phyloP scores from a whole-genome alignment of 1,139 yeast genomes.

The Debaryomycetaceae sp. region DNA sequence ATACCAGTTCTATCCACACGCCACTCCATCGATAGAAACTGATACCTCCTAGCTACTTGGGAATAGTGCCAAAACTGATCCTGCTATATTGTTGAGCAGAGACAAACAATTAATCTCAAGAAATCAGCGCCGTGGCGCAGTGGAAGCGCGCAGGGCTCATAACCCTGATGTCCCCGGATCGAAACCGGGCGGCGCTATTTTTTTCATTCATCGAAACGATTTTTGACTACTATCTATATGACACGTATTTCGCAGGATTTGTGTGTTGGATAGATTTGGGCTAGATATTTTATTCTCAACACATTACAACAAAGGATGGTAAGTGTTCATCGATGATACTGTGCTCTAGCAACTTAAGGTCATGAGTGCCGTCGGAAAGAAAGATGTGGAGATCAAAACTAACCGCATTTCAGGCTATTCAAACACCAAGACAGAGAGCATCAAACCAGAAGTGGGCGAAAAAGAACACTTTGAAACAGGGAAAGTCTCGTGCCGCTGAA shows the following conservation, averaged over 20 bases:
- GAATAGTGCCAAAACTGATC: no score
- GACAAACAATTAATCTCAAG: no score
- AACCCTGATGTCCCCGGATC: conserved; percentile 99
- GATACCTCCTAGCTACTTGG: no score
- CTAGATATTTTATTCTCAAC: not conserved
- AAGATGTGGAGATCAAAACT: not conserved
- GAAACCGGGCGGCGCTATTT: conserved; percentile 96
- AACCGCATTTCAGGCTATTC: conserved; percentile 38
- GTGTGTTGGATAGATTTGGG: not conserved
- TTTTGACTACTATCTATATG: not conserved
- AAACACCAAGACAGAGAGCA: conserved; percentile 79
- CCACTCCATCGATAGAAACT: no score
- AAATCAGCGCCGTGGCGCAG: conserved; percentile 88
- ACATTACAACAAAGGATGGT: not conserved
- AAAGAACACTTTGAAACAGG: conserved; percentile 65
- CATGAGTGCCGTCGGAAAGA: not conserved
- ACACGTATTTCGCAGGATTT: not conserved
- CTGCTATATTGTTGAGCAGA: no score
- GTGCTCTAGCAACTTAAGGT: not conserved
- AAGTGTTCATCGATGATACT: not conserved
- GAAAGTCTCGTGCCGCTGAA: conserved; percentile 48
- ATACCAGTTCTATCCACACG: no score
- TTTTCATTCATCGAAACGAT: conserved; percentile 15
- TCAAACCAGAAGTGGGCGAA: conserved; percentile 83
- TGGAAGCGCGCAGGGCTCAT: conserved; percentile 99